A percentile compares a stretch with the other conserved stretches of the same genome.
phyloP scores from a whole-genome alignment of 805 yeast genomes.

The Yueomyces sinensis region DNA sequence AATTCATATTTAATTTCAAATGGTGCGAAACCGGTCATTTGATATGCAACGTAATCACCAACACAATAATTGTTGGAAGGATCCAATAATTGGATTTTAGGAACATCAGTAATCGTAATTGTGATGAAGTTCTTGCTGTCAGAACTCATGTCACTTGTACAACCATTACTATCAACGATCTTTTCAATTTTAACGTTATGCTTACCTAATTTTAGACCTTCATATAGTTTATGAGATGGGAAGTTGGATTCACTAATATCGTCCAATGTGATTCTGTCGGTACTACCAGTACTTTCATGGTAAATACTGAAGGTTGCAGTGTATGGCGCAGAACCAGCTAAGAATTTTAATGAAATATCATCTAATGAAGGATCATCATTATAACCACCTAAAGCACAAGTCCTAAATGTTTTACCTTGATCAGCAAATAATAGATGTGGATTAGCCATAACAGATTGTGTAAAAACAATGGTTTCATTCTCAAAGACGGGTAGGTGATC shows the following conservation, averaged over 20 bases:
- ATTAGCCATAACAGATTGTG: constrained; percentile 43
- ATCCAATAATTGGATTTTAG: constrained; percentile 41
- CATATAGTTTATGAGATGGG: constrained; percentile 32
- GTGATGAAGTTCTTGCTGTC: constrained; percentile 30
- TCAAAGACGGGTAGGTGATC: constrained; percentile 8
- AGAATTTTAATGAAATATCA: constrained; percentile 41
- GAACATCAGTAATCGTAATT: constrained; percentile 63
- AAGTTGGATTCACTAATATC: constrained; percentile 28
- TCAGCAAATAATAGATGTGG: constrained; percentile 46
- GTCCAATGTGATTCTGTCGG: constrained; percentile 32
- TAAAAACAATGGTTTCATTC: constrained; percentile 26
- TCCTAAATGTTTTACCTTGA: constrained; percentile 34
- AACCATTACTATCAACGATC: constrained; percentile 59
- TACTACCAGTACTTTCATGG: constrained; percentile 46
- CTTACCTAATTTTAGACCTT: constrained; percentile 52
- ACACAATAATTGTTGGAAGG: constrained; percentile 57
- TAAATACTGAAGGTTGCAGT: constrained; percentile 40
- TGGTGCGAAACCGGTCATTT: constrained; percentile 69
- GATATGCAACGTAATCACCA: constrained; percentile 76
- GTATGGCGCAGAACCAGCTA: constrained; percentile 49
- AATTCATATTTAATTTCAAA: constrained; percentile 65
- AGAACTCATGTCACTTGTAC: constrained; percentile 35
- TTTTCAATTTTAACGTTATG: constrained; percentile 46
- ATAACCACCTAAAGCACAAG: constrained; percentile 33
- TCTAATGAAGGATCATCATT: constrained; percentile 25